These are phyloP conservation scores for Ogataea methanolica DNA, from an alignment of 805 yeast species.

Conservation along the genomic window DNA sequence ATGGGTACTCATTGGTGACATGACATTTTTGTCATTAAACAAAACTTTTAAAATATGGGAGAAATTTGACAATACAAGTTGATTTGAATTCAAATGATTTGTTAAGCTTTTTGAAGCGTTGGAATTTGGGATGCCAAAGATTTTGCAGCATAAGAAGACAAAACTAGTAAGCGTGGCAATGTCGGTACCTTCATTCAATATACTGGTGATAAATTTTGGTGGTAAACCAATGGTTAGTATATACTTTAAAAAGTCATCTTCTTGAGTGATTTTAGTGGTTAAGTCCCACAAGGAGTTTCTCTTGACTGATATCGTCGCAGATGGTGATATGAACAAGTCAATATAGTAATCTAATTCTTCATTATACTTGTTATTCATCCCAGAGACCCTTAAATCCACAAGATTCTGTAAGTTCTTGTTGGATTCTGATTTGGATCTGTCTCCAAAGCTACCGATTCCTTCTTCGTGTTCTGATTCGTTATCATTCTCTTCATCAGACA, in stretches of 20 bases:
- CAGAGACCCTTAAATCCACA: slow-evolving; percentile 30
- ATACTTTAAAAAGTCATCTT: slow-evolving; percentile 14
- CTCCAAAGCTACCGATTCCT: slow-evolving; percentile 14
- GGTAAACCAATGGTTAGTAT: slow-evolving; percentile 13
- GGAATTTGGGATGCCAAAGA: slow-evolving; percentile 1
- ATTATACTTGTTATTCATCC: slow-evolving; percentile 19
- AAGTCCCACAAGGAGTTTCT: slow-evolving; percentile 24
- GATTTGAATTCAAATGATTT: background rate
- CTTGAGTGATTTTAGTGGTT: slow-evolving; percentile 18
- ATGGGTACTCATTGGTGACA: background rate
- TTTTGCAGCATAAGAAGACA: slow-evolving; percentile 2
- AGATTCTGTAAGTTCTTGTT: slow-evolving; percentile 17
- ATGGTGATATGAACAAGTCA: slow-evolving; percentile 8
- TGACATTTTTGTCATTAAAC: background rate
- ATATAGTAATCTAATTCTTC: slow-evolving; percentile 13
- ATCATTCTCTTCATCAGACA: slow-evolving; percentile 8
- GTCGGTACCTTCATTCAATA: slow-evolving; percentile 5
- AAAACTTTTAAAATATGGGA: background rate
- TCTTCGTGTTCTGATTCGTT: slow-evolving; percentile 8
- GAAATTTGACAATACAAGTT: background rate
- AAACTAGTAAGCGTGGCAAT: slow-evolving; percentile 1
- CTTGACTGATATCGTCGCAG: slow-evolving; percentile 11
- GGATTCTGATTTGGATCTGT: background rate
- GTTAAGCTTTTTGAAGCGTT: slow-evolving; percentile 1
- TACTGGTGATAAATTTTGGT: background rate